Base-by-base conservation (phyloP, 192 early-diverging fungal genomes). In the Rhizoclosmatium sp. region DNA sequence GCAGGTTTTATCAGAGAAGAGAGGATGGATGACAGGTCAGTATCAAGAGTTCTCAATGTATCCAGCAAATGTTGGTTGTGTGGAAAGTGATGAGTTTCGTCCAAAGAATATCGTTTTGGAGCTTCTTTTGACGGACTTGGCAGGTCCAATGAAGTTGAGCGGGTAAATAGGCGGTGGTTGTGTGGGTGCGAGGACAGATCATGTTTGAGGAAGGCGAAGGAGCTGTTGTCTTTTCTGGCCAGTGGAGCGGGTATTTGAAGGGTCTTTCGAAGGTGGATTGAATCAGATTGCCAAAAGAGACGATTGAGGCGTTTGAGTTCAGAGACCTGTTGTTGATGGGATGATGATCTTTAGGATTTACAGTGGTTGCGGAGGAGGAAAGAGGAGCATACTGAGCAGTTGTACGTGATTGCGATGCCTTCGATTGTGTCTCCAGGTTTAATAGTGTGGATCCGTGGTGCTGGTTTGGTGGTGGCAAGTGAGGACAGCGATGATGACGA, bases 251-350 rank as follows among this genome's bases (percentile, higher is more conserved):
- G 77, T 19, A 78, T 71, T 12, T 59, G 14, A 7, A 78, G 59
- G 4, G n/a, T 21, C 47, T 59, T 71, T 4, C 77, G 77, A 14
- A 71, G 69, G 47, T 78, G 77, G 67, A 78, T 71, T 14, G 77
- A 71, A 45, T 78, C 77, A 19, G 42, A 64, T 31, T 19, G 45
- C 79, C 70, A 80, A 3, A 56, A 46, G 4, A 78, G 77, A 16
- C 47, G 39, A 68, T 78, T 78, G 58, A 78, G 59, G 4, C 58
- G 47, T 46, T 71, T 69, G n/a, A 78, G 54, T 40, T 70, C 66
- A n/a, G 67, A 40, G 5, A 70, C n/a, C 75, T 77, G 54, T 49
- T 5, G 5, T 21, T 19, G 5, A 7, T 62, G 14, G 51, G 16
- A 7, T 12, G 51, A 54, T 12, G 16, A 16, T 54, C 16, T 54